A percentile compares a stretch with the other conserved stretches of the same genome.
Evolutionary conservation across 805 yeast species (phyloP).

Genomic region (Nakazawaea wickerhamii): DNA sequence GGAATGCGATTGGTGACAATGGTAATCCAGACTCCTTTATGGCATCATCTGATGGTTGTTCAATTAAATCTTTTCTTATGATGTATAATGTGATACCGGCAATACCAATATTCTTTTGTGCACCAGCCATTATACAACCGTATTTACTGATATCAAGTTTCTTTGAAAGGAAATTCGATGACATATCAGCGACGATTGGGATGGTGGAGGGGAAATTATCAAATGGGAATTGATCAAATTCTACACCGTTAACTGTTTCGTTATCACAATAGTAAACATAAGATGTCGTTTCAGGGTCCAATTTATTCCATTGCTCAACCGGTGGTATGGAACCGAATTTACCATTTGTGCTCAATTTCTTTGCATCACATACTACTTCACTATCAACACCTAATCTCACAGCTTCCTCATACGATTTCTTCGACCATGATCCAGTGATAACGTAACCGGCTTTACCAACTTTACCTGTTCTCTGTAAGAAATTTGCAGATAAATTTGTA

Average conservation of each 20-base stretch:
- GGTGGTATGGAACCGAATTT: slow-evolving; percentile 66
- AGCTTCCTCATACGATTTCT: slow-evolving; percentile 85
- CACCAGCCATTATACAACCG: slow-evolving; percentile 94
- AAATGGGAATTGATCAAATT: slow-evolving; percentile 49
- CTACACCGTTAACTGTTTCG: slow-evolving; percentile 96
- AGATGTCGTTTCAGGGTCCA: slow-evolving; percentile 60
- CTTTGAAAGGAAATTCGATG: slow-evolving; percentile 85
- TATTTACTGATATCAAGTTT: slow-evolving; percentile 75
- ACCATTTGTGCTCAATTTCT: slow-evolving; percentile 37
- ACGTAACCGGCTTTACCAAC: slow-evolving; percentile 81
- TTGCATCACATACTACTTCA: slow-evolving; percentile 63
- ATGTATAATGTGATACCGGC: slow-evolving; percentile 94
- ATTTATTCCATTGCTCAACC: slow-evolving; percentile 54
- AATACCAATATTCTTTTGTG: slow-evolving; percentile 95
- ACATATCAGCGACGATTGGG: slow-evolving; percentile 90
- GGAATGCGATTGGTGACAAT: slow-evolving; percentile 81
- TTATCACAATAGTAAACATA: slow-evolving; percentile 91
- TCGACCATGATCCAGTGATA: slow-evolving; percentile 92
- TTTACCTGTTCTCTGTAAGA: slow-evolving; percentile 59
- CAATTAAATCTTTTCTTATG: slow-evolving; percentile 73
- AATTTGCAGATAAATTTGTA: slow-evolving; percentile 73
- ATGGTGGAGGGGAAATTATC: slow-evolving; percentile 53
- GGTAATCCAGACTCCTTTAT: slow-evolving; percentile 61
- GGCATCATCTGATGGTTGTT: slow-evolving; percentile 58
- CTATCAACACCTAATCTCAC: slow-evolving; percentile 72